A percentile compares a stretch with the other conserved stretches of the same genome.
phyloP scores from a whole-genome alignment of 441 rosid species.

The Bruguiera hainesii region DNA sequence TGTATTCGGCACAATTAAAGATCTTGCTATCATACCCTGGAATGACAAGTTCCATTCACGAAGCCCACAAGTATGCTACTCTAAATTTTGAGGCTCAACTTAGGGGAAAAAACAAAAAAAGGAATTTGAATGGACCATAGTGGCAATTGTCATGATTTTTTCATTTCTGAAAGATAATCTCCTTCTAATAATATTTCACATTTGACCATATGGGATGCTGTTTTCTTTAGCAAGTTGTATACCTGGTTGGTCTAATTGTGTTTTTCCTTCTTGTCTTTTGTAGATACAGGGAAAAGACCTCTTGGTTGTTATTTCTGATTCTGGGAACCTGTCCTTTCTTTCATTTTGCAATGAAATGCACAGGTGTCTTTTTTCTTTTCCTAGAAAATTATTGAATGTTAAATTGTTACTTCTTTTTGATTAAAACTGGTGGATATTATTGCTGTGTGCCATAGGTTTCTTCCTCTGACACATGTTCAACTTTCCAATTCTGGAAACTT shows the following conservation, averaged over 20 bases:
- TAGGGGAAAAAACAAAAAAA: slow-evolving; percentile 2
- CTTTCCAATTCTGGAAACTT: slow-evolving; percentile 86
- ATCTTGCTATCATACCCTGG: slow-evolving; percentile 74
- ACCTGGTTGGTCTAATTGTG: slow-evolving; percentile 10
- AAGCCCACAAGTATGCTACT: slow-evolving; percentile 45
- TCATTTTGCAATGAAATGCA: slow-evolving; percentile 92
- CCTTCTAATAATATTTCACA: too few species aligned
- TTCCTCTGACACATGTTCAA: slow-evolving; percentile 75
- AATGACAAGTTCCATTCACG: slow-evolving; percentile 41
- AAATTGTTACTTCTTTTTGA: background rate
- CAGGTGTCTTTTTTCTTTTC: slow-evolving; percentile 52
- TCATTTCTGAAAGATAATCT: too few species aligned
- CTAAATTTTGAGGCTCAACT: background rate
- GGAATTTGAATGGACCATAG: slow-evolving; percentile 1
- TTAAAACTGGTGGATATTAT: background rate
- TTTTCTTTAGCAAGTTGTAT: slow-evolving; percentile 3
- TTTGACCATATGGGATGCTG: background rate
- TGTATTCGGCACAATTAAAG: slow-evolving; percentile 86
- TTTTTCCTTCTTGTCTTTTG: slow-evolving; percentile 23
- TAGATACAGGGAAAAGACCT: slow-evolving; percentile 78
- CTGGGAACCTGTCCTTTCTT: slow-evolving; percentile 95
- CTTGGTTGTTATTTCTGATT: slow-evolving; percentile 86
- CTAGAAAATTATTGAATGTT: slow-evolving; percentile 20
- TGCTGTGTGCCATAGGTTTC: slow-evolving; percentile 57
- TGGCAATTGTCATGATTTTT: too few species aligned